Evolutionary conservation across 1,139 yeast species (phyloP), one percentile per base, ranked within the genome.

Genomic region (Suhomyces wounanorum): DNA sequence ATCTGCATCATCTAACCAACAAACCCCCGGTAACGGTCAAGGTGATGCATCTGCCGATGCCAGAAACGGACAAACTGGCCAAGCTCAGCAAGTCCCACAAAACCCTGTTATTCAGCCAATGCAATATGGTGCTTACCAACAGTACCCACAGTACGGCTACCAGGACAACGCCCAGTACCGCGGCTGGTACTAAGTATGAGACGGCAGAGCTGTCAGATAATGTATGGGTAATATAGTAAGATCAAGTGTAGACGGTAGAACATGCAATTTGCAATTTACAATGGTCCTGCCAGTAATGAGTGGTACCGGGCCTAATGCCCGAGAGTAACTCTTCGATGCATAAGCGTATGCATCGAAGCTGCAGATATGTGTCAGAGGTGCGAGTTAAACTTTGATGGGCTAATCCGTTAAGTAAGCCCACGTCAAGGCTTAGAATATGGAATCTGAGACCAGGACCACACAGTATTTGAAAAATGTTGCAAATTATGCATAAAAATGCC

Each of bases 81-180:
- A 59, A 40, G 69, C 62, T 52, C 57, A 55, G 30, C 66, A 61
- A 42, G 63, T 58, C 39, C 65, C 63, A 17, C 69, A 64, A 55
- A 64, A 59, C 53, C 64, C 63, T 39, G 62, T 67, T 55, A 71
- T 68, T 52, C 77, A 72, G 58, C 75, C 73, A 47, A 63, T 65
- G 55, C 79, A 75, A 61, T 75, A 71, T 57, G 78, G 75, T 45
- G 79, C 66, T 28, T 77, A 75, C 61, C 81, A 77, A 62, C 81
- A 76, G 61, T 77, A 75, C 64, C 80, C 80, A n/a, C 81, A 76
- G 61, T 77, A 75, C 56, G 79, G 78, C 54, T 77, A 75, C 64
- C 81, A 76, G 61, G 80, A 75, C 57, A 65, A 68, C 56, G 65
- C 63, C 51, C 79, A 75, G 59, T 75, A 75, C 65, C 74, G 68